These are phyloP conservation scores for Plantago elongata DNA, from an alignment of 257 asterid species.

Conservation along the genomic window DNA sequence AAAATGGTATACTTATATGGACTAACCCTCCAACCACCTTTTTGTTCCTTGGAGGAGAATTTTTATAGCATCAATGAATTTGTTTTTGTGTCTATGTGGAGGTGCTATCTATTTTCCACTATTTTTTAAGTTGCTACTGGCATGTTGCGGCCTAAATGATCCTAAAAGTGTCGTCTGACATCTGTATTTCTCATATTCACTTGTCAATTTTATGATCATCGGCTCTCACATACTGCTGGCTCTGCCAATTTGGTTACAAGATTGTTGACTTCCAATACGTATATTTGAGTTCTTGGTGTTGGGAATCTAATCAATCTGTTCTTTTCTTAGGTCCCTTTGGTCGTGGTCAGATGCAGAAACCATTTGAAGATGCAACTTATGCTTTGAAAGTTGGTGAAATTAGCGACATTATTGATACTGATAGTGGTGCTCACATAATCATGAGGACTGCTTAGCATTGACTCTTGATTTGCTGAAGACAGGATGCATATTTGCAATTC, in stretches of 20 bases:
- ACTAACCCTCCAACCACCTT: no score
- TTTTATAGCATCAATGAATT: no score
- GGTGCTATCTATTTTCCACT: no score
- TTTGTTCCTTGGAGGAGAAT: no score
- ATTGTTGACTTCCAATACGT: background rate
- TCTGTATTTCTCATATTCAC: no score
- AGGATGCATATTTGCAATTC: slow-evolving; percentile 9
- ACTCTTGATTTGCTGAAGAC: background rate
- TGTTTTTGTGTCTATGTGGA: no score
- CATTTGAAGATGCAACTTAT: slow-evolving; percentile 74
- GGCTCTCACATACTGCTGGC: no score
- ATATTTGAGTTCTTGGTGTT: background rate
- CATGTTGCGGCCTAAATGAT: no score
- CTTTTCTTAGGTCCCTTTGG: slow-evolving; percentile 54
- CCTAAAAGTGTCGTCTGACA: no score
- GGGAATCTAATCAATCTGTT: background rate
- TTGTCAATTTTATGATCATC: no score
- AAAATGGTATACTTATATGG: no score
- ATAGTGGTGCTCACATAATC: slow-evolving; percentile 85
- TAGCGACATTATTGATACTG: slow-evolving; percentile 83
- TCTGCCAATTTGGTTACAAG: background rate
- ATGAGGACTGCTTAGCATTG: slow-evolving; percentile 53
- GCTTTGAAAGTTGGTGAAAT: slow-evolving; percentile 66
- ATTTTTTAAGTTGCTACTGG: no score
- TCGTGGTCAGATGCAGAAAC: slow-evolving; percentile 90